Conservation (phyloP, 352 stramenopile genomes). For the Pythium scleroteichum region DNA sequence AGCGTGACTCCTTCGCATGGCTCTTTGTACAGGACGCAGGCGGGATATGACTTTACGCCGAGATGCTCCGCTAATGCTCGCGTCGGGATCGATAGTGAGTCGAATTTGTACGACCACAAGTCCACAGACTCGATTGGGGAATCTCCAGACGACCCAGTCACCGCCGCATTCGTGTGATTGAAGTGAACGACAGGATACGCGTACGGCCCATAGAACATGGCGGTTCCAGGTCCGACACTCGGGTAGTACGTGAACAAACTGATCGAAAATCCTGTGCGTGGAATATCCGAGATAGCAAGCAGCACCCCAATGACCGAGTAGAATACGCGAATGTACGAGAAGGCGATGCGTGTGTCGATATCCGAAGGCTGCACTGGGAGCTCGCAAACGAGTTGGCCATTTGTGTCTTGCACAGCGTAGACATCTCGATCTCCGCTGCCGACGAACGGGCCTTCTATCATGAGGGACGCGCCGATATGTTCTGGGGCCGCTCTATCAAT, state of each 20-base stretch:
- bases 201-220: constrained; percentile 45
- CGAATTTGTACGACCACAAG: constrained; percentile 29
- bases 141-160: background rate
- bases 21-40: constrained; percentile 33
- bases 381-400: background rate
- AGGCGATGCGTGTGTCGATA: constrained; percentile 31
- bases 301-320: constrained; percentile 38
- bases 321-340: constrained; percentile 38
- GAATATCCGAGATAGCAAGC: constrained; percentile 53
- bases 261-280: constrained; percentile 44
- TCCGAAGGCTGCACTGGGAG: constrained; percentile 10
- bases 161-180: constrained; percentile 5
- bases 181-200: constrained; percentile 46
- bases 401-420: no score
- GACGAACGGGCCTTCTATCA: no score
- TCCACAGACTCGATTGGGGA: background rate
- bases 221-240: constrained; percentile 28
- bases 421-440: no score
- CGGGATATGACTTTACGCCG: constrained; percentile 21
- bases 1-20: constrained; percentile 17
- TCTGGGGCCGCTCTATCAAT: no score
- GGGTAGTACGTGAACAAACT: constrained; percentile 32
- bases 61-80: constrained; percentile 20
- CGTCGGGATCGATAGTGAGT: constrained; percentile 20
- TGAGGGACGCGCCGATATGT: no score